These are phyloP conservation scores for Zygosaccharomyces sapae DNA, from an alignment of 1,139 yeast species.

Conservation along the genomic window DNA sequence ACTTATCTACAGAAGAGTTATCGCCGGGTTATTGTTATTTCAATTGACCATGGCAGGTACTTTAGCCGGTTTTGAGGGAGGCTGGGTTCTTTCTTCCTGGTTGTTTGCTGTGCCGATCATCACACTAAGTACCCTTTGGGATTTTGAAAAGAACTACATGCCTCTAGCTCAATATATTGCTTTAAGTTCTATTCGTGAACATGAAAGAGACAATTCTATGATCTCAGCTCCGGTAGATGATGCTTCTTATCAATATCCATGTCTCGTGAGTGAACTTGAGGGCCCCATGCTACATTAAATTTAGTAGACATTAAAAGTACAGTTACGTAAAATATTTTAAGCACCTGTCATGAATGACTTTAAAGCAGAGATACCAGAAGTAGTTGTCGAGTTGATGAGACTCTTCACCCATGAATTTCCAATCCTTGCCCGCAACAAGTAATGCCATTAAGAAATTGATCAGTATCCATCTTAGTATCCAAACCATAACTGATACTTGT, in stretches of 20 bases:
- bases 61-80: slow-evolving; percentile 68
- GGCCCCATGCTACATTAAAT: slow-evolving; percentile 50
- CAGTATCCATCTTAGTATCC: slow-evolving; percentile 24
- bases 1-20: slow-evolving; percentile 65
- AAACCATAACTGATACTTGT: slow-evolving; percentile 26
- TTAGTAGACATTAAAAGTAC: not conserved
- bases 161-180: slow-evolving; percentile 87
- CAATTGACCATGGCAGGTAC: slow-evolving; percentile 93
- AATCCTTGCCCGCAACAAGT: slow-evolving; percentile 24
- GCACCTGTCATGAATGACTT: not conserved
- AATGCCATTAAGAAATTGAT: slow-evolving; percentile 31
- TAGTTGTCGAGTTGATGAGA: slow-evolving; percentile 9
- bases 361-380: not conserved
- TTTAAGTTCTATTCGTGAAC: slow-evolving; percentile 54
- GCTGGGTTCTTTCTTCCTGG: slow-evolving; percentile 66
- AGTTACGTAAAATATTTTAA: not conserved
- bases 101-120: slow-evolving; percentile 71
- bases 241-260: slow-evolving; percentile 75
- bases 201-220: slow-evolving; percentile 32
- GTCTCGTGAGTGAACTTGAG: slow-evolving; percentile 61
- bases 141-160: slow-evolving; percentile 72
- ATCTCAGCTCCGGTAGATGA: slow-evolving; percentile 44
- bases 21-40: slow-evolving; percentile 66
- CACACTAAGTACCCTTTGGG: slow-evolving; percentile 67
- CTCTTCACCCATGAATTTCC: slow-evolving; percentile 9